Percentiles rank a stretch among this genome's conserved stretches.
Conservation (phyloP, 1,139 yeast species). For the Saccharomyces hybrid region DNA sequence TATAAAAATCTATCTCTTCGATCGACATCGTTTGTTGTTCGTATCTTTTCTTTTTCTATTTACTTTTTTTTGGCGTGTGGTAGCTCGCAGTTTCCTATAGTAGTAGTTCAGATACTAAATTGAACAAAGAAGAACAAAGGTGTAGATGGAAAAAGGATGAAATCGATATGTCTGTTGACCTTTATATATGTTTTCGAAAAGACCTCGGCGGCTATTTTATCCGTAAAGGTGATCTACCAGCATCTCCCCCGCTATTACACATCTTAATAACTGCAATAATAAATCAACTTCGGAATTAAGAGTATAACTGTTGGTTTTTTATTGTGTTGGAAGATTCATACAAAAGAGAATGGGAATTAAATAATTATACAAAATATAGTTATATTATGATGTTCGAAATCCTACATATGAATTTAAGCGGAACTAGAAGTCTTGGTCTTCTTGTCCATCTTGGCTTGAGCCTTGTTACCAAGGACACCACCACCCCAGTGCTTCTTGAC, state of each 20-base stretch:
- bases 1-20: not conserved
- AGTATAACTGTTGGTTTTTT: not conserved
- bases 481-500: conserved; percentile 99
- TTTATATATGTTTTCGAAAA: not conserved
- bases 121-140: too few relatives aligned
- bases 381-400: not conserved
- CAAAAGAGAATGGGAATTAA: not conserved
- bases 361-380: not conserved
- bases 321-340: not conserved
- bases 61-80: not conserved
- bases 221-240: not conserved
- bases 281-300: not conserved
- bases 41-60: not conserved
- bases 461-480: conserved; percentile 93
- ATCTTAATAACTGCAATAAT: not conserved
- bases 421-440: conserved; percentile 44
- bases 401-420: not conserved
- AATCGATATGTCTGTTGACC: not conserved
- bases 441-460: conserved; percentile 65
- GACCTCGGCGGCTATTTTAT: not conserved
- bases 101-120: too few relatives aligned
- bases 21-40: not conserved
- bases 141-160: not conserved
- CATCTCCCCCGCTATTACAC: not conserved
- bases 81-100: not conserved